Base-by-base conservation (phyloP, 805 yeast genomes). In the Candida oleophila region DNA sequence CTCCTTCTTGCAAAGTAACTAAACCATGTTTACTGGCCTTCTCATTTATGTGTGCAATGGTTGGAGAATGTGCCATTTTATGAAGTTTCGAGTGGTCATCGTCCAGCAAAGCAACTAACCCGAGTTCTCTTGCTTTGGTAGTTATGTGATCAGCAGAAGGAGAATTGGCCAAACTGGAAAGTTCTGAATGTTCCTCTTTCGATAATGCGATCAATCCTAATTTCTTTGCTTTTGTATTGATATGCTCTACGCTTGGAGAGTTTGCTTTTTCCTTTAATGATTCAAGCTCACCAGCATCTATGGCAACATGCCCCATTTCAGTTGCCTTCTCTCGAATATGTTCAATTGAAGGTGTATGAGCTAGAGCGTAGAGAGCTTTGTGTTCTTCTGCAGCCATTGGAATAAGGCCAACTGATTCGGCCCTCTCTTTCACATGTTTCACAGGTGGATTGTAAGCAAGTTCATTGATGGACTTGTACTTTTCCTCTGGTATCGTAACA, bases 21-120 rank as follows among this genome's bases (percentile, higher is more conserved):
- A 35, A 50, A 4, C 57, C 59, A 14, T 49, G 46, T 50, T 33
- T 28, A 4, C 49, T 46, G 3, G 68, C 62, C 41, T 55, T 57
- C 22, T 53, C 56, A 14, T 51, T 52, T 15, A 70, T 46, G 46
- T 60, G 60, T 1, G 60, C 61, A n/a, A 43, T 39, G 1, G 54
- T 39, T 30, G 65, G 69, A 7, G 44, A 48, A 15, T 54, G 48
- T 3, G 56, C 49, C 3, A 15, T 28, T 16, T 30, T 20, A 14
- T 4, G 9, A 3, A 42, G 19, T 12, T 33, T 46, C 9, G 43
- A 42, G 28, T 52, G 42, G 14, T 49, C 55, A 9, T 20, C 45
- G 28, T 41, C 41, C 8, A 50, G 32, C 3, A 60, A 20, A n/a
- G 55, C 49, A 5, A 44, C 48, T 35, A 48, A 49, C n/a, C 45